A percentile compares a stretch with the other conserved stretches of the same genome.
Conservation (phyloP, 345 rosid species). For the Garcia nutans region DNA sequence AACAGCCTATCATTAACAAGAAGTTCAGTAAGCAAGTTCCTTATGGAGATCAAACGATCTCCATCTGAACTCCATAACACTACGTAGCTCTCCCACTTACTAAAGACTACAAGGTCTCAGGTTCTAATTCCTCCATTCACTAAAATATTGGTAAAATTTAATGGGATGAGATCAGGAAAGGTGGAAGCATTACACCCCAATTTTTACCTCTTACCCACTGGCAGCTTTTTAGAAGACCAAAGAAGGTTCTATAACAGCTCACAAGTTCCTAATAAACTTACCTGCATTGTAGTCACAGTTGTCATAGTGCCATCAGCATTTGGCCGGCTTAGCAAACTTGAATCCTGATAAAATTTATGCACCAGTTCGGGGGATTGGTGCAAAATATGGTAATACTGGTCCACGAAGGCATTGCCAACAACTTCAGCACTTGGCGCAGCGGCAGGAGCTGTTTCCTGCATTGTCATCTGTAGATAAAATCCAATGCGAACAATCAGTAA, state of each 20-base stretch:
- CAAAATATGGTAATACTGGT: constrained; percentile 51
- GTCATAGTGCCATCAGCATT: constrained; percentile 47
- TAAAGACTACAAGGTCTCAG: neutral
- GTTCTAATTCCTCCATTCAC: neutral
- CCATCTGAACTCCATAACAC: neutral
- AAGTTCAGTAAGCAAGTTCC: neutral
- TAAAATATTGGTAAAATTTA: too few species aligned
- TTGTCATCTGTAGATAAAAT: constrained; percentile 47
- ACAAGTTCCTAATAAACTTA: constrained; percentile 28
- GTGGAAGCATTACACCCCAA: neutral
- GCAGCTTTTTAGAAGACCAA: neutral
- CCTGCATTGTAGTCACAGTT: constrained; percentile 48
- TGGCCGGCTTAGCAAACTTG: constrained; percentile 52
- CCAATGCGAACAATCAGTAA: neutral
- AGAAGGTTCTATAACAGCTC: neutral
- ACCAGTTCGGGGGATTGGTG: constrained; percentile 39
- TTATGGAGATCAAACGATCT: neutral
- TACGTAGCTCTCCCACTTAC: neutral
- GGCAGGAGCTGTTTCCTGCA: constrained; percentile 50
- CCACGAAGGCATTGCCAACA: constrained; percentile 63
- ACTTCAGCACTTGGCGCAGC: constrained; percentile 33
- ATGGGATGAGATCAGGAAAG: neutral
- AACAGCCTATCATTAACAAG: neutral
- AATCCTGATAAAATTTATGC: constrained; percentile 59
- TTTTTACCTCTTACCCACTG: neutral